Percentiles rank a stretch among this genome's conserved stretches.
These are phyloP conservation scores for Gynochthodes officinalis DNA, from an alignment of 257 asterid genomes.

Conservation along the genomic window DNA sequence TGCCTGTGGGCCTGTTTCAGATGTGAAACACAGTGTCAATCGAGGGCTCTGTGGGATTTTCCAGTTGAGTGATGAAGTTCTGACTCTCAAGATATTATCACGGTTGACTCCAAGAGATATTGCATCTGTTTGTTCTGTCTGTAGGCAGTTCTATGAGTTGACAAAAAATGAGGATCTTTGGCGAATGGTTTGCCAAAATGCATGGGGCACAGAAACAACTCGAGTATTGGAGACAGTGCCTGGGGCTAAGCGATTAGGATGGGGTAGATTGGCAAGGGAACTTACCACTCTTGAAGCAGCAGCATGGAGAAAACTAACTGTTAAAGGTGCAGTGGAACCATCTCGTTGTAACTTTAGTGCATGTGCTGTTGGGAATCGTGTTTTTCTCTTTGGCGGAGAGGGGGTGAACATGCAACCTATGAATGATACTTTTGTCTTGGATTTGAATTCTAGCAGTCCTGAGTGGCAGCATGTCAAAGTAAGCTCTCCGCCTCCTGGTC, in stretches of 20 bases:
- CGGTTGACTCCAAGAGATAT: slow-evolving; percentile 78
- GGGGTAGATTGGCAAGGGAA: slow-evolving; percentile 91
- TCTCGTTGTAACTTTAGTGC: slow-evolving; percentile 97
- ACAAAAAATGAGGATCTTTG: slow-evolving; percentile 82
- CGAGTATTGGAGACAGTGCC: slow-evolving; percentile 70
- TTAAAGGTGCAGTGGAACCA: slow-evolving; percentile 87
- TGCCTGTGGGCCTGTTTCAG: slow-evolving; percentile 31
- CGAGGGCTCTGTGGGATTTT: slow-evolving; percentile 70
- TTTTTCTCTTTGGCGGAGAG: slow-evolving; percentile 92
- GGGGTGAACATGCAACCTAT: slow-evolving; percentile 97
- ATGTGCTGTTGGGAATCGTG: slow-evolving; percentile 91
- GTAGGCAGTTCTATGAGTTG: slow-evolving; percentile 59
- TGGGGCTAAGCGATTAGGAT: slow-evolving; percentile 77
- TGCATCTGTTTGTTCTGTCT: slow-evolving; percentile 86
- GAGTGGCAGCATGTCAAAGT: slow-evolving; percentile 85
- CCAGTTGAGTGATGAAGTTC: slow-evolving; percentile 75
- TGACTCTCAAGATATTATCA: slow-evolving; percentile 61
- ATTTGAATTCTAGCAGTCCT: slow-evolving; percentile 68
- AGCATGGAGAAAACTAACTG: slow-evolving; percentile 83
- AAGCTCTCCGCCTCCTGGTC: slow-evolving; percentile 90
- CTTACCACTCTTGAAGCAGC: slow-evolving; percentile 90
- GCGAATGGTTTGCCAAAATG: slow-evolving; percentile 91
- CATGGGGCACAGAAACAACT: slow-evolving; percentile 86
- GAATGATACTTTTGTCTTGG: slow-evolving; percentile 89
- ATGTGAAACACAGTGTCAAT: slow-evolving; percentile 43